Evolutionary conservation across 441 rosid genomes (phyloP), one percentile per base, ranked within the genome.

Genomic region (Adansonia grandidieri): DNA sequence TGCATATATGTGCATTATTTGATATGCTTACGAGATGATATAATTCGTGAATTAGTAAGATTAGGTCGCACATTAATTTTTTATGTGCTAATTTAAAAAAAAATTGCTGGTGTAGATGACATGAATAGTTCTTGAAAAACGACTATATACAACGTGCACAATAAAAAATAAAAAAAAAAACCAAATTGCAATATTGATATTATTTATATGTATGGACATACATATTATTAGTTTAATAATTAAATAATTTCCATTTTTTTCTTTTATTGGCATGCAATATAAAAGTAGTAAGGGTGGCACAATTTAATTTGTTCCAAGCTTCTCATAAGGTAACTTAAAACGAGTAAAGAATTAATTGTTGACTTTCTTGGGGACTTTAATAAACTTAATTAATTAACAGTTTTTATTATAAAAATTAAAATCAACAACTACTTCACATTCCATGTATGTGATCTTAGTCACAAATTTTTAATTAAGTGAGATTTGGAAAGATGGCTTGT

Each of bases 301-400:
- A 66, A 40, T 66, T 66, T n/a, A 66, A 42, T 40, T 66, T 42
- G 15, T 1, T 28, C 9, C 0, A 17, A 56, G 78, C 68, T 57
- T 65, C 0, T 17, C 44, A 66, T 9, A 66, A 71, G 47, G 51
- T 45, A 20, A 50, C 4, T 37, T 22, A 45, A 40, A 54, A 51
- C 10, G 5, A 10, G 37, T 51, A 71, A 64, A 24, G 58, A n/a
- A 22, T 62, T 61, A 11, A 19, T 32, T 51, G 17, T 70, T 81
- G 82, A 81, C 80, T 50, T 83, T 51, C 1, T 0, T 17, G 6
- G 4, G 0, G 56, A 24, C 44, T 32, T 28, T 7, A 5, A 14
- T 73, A 45, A n/a, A 64, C 32, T 65, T 44, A 0, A 44, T 65
- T 28, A 20, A 76, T 7, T 56, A 15, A 71, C 44, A 28, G 67